phyloP scores from a whole-genome alignment of 345 rosid genomes.

The Gossypium mustelinum region DNA sequence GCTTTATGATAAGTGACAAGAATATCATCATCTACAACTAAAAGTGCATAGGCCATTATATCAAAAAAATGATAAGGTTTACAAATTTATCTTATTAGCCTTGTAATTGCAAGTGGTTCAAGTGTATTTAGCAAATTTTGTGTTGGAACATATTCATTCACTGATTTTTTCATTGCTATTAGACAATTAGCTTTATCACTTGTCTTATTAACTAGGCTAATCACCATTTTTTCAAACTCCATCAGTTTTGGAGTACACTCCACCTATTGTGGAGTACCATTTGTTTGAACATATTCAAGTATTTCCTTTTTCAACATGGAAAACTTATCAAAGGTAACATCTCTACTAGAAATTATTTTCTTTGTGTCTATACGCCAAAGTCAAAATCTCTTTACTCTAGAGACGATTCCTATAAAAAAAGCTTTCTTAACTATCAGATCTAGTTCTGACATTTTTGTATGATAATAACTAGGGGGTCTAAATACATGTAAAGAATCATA shows the following conservation, averaged over 20 bases:
- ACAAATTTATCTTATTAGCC: neutral
- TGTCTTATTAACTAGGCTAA: too few species aligned
- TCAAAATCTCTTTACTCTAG: neutral
- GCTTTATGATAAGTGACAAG: neutral
- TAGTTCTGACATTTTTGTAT: neutral
- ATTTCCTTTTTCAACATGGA: neutral
- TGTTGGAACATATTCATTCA: neutral
- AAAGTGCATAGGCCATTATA: neutral
- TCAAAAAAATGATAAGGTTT: neutral
- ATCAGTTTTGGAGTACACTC: neutral
- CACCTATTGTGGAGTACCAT: neutral
- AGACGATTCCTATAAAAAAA: neutral
- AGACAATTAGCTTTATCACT: neutral
- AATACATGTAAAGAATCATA: neutral
- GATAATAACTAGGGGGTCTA: neutral
- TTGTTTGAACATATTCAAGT: neutral
- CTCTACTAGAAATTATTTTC: neutral
- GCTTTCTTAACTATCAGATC: neutral
- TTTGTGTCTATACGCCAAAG: neutral
- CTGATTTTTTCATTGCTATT: neutral
- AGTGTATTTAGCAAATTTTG: neutral
- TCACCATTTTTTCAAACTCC: neutral
- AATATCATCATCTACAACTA: neutral
- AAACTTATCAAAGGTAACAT: neutral
- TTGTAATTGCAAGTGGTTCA: neutral